Evolutionary conservation across 345 rosid species (phyloP), one percentile per base, ranked within the genome.

Genomic region (Abelmoschus esculentus): DNA sequence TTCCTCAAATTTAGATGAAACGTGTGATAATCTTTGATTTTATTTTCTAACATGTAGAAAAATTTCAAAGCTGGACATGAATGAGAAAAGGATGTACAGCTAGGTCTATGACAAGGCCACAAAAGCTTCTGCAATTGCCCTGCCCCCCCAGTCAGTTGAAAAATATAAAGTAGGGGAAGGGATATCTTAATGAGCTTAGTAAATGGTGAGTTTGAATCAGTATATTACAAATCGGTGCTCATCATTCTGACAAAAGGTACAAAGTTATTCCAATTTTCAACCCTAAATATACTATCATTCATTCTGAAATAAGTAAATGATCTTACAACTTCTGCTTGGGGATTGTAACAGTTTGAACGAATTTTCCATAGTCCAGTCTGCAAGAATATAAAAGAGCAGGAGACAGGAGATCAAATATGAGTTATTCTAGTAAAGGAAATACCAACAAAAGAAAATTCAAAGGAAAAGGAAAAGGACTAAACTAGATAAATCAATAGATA

Each of bases 281-380:
- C 85, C 71, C 83, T 75, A 73, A 87, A 87, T 47, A 87, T 79
- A 70, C 78, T 83, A 55, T 79, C 86, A 70, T 71, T 85, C 87
- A 83, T 82, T 82, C 89, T 80, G 82, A 83, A 87, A 83, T 76
- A 85, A 47, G 87, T 82, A 77, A 85, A 83, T n/a, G 91, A 87
- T 74, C 87, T 87, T 83, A 83, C 81, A 63, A 79, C 80, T 71
- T 83, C 87, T 22, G 80, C 86, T 66, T 80, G 80, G 22, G 91
- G 86, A 67, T 81, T 81, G 71, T 76, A 72, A 71, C 85, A 83
- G 69, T 85, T 83, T 66, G 82, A 82, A 77, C 78, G 83, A 73
- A 83, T 87, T 73, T 83, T 85, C 81, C 78, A 57, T 26, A 83
- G 77, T 66, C 87, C 89, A 79, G 73, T 79, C 91, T 87, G 89